A percentile compares a stretch with the other conserved stretches of the same genome.
These are phyloP conservation scores for Eucalyptus paniculata DNA, from an alignment of 345 rosid genomes.

Conservation along the genomic window DNA sequence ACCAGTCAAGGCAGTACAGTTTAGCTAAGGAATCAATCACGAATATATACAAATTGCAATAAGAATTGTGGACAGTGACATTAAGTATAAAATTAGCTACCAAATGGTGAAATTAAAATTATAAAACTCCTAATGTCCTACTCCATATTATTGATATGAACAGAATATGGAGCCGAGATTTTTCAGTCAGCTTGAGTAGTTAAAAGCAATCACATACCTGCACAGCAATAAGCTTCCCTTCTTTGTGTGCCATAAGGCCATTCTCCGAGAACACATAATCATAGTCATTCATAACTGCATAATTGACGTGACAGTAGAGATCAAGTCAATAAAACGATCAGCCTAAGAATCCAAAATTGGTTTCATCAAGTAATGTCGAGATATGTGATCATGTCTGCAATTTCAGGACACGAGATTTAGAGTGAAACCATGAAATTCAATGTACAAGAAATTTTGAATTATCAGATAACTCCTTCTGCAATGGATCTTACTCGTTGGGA, in stretches of 20 bases:
- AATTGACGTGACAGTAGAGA: background rate
- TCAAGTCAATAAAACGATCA: background rate
- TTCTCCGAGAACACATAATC: conserved; percentile 94
- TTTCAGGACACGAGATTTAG: background rate
- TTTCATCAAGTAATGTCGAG: background rate
- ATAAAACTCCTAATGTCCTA: background rate
- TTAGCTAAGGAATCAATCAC: background rate
- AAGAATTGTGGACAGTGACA: background rate
- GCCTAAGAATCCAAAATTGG: background rate
- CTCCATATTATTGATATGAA: background rate
- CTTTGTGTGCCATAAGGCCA: conserved; percentile 93
- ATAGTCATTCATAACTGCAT: conserved; percentile 68
- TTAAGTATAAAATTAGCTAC: background rate
- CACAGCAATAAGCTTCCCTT: conserved; percentile 67
- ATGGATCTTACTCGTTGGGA: background rate
- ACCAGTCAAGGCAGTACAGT: background rate
- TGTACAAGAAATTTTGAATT: background rate
- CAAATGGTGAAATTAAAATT: background rate
- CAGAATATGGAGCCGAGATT: background rate
- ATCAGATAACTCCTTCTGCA: background rate
- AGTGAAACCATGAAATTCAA: background rate
- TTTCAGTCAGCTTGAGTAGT: background rate
- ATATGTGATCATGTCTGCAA: background rate
- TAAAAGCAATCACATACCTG: conserved; percentile 32
- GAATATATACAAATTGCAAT: background rate